phyloP scores from a whole-genome alignment of 805 yeast genomes.

The Ogataea methylovora region DNA sequence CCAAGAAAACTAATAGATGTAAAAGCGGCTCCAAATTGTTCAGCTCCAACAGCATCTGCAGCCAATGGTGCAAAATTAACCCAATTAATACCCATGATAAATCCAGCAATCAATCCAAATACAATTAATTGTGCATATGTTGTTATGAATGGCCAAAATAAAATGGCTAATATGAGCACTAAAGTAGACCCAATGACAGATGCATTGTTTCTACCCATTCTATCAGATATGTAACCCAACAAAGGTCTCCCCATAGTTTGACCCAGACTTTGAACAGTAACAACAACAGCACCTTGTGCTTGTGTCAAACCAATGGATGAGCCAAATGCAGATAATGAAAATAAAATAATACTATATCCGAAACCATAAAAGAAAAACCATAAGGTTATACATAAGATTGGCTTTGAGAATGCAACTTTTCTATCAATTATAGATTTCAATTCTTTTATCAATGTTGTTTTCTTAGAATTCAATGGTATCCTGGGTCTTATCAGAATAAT shows the following conservation, averaged over 20 bases:
- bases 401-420: slow-evolving; percentile 10
- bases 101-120: slow-evolving; percentile 37
- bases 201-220: slow-evolving; percentile 38
- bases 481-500: slow-evolving; percentile 16
- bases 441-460: slow-evolving; percentile 14
- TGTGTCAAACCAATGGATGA: slow-evolving; percentile 39
- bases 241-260: slow-evolving; percentile 45
- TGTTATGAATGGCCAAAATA: slow-evolving; percentile 42
- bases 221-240: slow-evolving; percentile 40
- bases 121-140: slow-evolving; percentile 33
- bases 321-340: slow-evolving; percentile 42
- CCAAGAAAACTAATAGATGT: slow-evolving; percentile 18
- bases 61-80: slow-evolving; percentile 27
- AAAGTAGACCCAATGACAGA: slow-evolving; percentile 29
- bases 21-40: slow-evolving; percentile 21
- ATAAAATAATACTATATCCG: slow-evolving; percentile 30
- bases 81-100: slow-evolving; percentile 39
- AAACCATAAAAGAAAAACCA: slow-evolving; percentile 21
- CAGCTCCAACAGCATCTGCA: slow-evolving; percentile 26
- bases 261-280: slow-evolving; percentile 38
- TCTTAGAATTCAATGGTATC: slow-evolving; percentile 13
- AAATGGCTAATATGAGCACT: slow-evolving; percentile 31
- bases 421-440: slow-evolving; percentile 3
- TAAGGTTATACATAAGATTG: slow-evolving; percentile 16
- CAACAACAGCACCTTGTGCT: slow-evolving; percentile 37